A percentile compares a stretch with the other conserved stretches of the same genome.
phyloP scores from a whole-genome alignment of 495 filamentous ascomycete genomes.

The Filosporella fistucella region DNA sequence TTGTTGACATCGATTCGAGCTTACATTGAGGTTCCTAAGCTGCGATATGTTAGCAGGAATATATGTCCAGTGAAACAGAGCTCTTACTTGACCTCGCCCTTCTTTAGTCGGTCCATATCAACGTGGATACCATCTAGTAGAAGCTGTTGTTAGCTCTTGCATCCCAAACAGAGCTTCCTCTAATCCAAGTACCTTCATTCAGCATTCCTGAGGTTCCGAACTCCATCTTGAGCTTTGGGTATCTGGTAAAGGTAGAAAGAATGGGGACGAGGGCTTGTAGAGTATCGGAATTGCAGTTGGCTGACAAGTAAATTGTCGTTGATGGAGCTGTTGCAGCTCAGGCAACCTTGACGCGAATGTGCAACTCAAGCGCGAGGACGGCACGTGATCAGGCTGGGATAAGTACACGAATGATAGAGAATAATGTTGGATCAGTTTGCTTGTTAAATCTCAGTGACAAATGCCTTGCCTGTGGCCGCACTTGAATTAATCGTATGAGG shows the following conservation, averaged over 20 bases:
- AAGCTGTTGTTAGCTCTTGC: constrained; percentile 14
- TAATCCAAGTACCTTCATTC: constrained; percentile 55
- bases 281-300: neutral
- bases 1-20: constrained; percentile 28
- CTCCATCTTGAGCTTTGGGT: constrained; percentile 39
- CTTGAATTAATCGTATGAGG: no score
- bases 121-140: constrained; percentile 92
- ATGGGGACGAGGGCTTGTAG: neutral
- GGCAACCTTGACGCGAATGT: constrained; percentile 20
- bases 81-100: constrained; percentile 84
- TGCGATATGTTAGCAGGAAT: constrained; percentile 35
- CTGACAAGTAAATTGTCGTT: constrained; percentile 2
- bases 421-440: no score
- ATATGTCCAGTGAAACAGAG: neutral
- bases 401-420: no score
- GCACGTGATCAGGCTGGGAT: no score
- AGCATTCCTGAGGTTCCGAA: constrained; percentile 64
- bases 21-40: constrained; percentile 97
- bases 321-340: constrained; percentile 19
- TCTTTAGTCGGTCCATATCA: constrained; percentile 94
- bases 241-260: neutral
- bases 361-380: constrained; percentile 13
- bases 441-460: no score
- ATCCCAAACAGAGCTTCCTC: constrained; percentile 11
- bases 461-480: no score